Base-by-base conservation (phyloP, 2,329 filamentous ascomycete genomes). In the Madurella mycetomatis region DNA sequence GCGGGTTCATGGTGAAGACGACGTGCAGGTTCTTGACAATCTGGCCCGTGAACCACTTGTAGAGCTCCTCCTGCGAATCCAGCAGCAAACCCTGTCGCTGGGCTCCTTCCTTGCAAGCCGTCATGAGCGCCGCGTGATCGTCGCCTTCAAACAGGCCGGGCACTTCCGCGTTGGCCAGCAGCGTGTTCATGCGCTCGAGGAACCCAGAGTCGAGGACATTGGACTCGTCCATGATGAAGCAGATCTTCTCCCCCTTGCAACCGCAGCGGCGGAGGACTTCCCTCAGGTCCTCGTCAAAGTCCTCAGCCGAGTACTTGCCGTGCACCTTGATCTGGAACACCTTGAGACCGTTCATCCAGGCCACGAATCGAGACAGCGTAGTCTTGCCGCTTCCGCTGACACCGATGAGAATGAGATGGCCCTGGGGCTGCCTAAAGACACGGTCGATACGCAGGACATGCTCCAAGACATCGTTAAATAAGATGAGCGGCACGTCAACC, bases 291-390 rank as follows among this genome's bases (percentile, higher is more conserved):
- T 99, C 95, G 67, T 99, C 94, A 67, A 99, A 99, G 73, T 99
- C 94, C 69, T 97, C 94, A 1, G 89, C 89, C 15, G 94, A 96
- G 73, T 99, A 99, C 69, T 92, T 96, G 61, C 94, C 94, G 66
- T 99, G 94, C 0, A 99, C 94, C 78, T 99, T 99, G 80, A 99
- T 99, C 74, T 99, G 94, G 80, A 96, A 99, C 41, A 99, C 92
- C 69, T 92, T 96, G 57, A 99, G 80, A 55, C 95, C 95, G 66
- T 99, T 99, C 94, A 99, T 99, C 94, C 94, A 99, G 45, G 94
- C 94, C 57, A 99, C 94, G 61, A 99, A 99, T 54, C 95, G 87
- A 32, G 95, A 97, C 12, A 99, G 75, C 0, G 94, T 99, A 4
- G 94, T 99, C 78, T 99, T 99, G 73, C 94, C 94, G 77, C 90